Conservation (phyloP, 179 eudicot genomes). For the Camellia oleifera region DNA sequence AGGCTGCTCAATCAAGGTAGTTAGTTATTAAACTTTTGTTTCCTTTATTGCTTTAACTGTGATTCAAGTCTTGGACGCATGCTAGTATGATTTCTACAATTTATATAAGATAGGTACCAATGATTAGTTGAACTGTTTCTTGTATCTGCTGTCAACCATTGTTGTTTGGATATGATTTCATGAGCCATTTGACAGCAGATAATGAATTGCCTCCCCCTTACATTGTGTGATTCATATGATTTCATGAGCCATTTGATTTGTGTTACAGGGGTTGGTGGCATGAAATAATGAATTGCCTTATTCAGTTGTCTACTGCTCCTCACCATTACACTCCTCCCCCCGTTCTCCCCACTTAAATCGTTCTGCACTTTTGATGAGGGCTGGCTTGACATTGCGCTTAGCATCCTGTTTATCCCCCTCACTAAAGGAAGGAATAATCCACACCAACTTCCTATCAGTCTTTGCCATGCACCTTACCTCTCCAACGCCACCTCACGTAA, state of each 20-base stretch:
- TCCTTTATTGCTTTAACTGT: neutral
- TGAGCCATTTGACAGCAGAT: neutral
- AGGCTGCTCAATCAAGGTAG: conserved; percentile 53
- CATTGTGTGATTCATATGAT: neutral
- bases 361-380: too few species aligned
- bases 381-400: too few species aligned
- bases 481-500: too few species aligned
- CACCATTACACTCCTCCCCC: too few species aligned
- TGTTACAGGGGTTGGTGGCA: neutral
- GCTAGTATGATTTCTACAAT: neutral
- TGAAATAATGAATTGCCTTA: neutral
- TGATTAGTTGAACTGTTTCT: neutral
- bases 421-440: too few species aligned
- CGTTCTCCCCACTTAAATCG: too few species aligned
- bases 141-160: neutral
- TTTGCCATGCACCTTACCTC: too few species aligned
- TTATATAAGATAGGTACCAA: neutral
- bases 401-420: too few species aligned
- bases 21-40: neutral
- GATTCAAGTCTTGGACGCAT: neutral
- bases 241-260: neutral
- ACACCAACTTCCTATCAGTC: too few species aligned
- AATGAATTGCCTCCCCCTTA: too few species aligned
- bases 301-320: neutral
- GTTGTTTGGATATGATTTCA: neutral